These are phyloP conservation scores for Elaeis oleifera DNA, from an alignment of 202 grass and related monocot species.

Conservation along the genomic window DNA sequence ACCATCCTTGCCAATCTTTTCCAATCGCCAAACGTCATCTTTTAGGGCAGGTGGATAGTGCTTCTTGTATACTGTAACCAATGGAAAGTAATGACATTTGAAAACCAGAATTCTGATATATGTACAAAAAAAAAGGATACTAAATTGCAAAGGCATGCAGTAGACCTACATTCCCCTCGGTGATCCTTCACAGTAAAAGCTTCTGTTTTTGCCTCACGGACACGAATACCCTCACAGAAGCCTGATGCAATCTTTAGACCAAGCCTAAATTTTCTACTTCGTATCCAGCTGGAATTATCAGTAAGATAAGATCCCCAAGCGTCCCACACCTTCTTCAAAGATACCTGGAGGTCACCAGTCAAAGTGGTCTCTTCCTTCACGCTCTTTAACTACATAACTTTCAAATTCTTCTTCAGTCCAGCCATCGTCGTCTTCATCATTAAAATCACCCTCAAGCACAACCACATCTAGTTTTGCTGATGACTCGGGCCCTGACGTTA, in stretches of 20 bases:
- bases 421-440: conserved; percentile 16
- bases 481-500: conserved; percentile 17
- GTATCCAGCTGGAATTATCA: conserved; percentile 18
- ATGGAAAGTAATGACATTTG: background rate
- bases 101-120: background rate
- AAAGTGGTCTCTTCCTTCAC: conserved; percentile 19
- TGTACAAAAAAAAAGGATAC: background rate
- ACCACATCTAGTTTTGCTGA: conserved; percentile 22
- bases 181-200: conserved; percentile 21
- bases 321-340: conserved; percentile 15
- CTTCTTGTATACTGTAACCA: conserved; percentile 11
- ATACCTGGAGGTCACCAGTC: conserved; percentile 16
- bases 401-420: conserved; percentile 21
- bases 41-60: conserved; percentile 19
- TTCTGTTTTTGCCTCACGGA: conserved; percentile 21
- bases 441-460: conserved; percentile 21
- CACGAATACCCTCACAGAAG: conserved; percentile 13
- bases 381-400: conserved; percentile 20
- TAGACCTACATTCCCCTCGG: conserved; percentile 15
- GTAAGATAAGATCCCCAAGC: conserved; percentile 12
- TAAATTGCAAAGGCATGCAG: too few species aligned
- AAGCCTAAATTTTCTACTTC: conserved; percentile 18
- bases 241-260: conserved; percentile 13
- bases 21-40: conserved; percentile 19
- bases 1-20: conserved; percentile 22